Evolutionary conservation across 1,284 basidiomycete genomes (phyloP).

Genomic region (Fomitopsis palustris): DNA sequence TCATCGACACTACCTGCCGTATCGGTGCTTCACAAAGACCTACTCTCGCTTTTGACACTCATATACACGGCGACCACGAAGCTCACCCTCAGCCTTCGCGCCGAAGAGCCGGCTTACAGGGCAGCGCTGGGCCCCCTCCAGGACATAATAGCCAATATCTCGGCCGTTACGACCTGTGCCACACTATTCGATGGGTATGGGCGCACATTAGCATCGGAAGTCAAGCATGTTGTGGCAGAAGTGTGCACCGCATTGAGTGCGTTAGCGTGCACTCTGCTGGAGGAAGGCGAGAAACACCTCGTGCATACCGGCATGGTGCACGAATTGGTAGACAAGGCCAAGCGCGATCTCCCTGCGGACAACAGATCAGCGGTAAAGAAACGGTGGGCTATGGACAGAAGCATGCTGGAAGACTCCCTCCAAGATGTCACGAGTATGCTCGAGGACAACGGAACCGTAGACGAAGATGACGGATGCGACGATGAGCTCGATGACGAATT

Average conservation of each 20-base stretch:
- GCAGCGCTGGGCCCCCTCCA: constrained; percentile 54
- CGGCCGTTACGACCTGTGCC: constrained; percentile 57
- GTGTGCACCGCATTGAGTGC: constrained; percentile 44
- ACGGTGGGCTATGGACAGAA: constrained; percentile 52
- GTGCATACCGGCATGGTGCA: constrained; percentile 62
- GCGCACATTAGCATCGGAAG: constrained; percentile 48
- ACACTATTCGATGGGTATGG: constrained; percentile 55
- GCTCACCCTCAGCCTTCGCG: constrained; percentile 61
- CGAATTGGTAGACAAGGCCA: constrained; percentile 54
- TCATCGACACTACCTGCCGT: constrained; percentile 30
- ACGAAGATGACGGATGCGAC: constrained; percentile 28
- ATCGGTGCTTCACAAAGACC: constrained; percentile 48
- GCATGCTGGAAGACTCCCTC: constrained; percentile 57
- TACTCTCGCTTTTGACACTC: constrained; percentile 57
- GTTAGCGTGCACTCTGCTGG: constrained; percentile 38
- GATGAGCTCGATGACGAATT: constrained; percentile 52
- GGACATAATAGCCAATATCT: constrained; percentile 52
- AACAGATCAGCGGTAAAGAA: constrained; percentile 60
- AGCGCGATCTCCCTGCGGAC: constrained; percentile 48
- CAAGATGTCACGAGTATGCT: constrained; percentile 57
- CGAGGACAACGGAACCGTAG: constrained; percentile 31
- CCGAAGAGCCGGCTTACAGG: constrained; percentile 50
- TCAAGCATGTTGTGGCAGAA: constrained; percentile 37
- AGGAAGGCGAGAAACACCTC: constrained; percentile 44
- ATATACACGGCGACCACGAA: constrained; percentile 63